A percentile compares a stretch with the other conserved stretches of the same genome.
phyloP scores from a whole-genome alignment of 768 basidiomycete species.

The Podaxis carcinomalis region DNA sequence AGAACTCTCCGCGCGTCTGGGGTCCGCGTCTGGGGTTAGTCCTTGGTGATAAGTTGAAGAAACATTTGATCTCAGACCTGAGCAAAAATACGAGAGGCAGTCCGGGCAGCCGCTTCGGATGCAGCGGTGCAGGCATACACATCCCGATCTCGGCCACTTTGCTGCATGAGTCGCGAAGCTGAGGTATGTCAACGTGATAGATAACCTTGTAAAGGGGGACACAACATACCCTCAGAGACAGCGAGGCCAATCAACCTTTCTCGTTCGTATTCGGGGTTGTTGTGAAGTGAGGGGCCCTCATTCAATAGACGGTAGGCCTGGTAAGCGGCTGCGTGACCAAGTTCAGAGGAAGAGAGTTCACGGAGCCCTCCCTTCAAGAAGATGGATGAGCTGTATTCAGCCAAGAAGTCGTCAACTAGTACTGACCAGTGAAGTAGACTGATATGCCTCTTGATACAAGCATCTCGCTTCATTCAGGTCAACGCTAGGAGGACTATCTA shows the following conservation, averaged over 20 bases:
- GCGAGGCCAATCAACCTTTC: constrained; percentile 68
- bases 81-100: constrained; percentile 57
- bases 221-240: constrained; percentile 58
- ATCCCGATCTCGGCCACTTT: constrained; percentile 39
- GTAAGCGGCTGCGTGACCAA: constrained; percentile 76
- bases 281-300: constrained; percentile 50
- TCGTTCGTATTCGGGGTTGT: constrained; percentile 55
- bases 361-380: constrained; percentile 34
- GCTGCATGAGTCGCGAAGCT: constrained; percentile 58
- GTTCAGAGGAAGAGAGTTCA: constrained; percentile 50
- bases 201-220: background rate
- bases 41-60: background rate
- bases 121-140: constrained; percentile 44
- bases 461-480: constrained; percentile 57
- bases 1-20: constrained; percentile 29
- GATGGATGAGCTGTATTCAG: background rate
- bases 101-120: constrained; percentile 64
- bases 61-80: constrained; percentile 40
- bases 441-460: constrained; percentile 67
- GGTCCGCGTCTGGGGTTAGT: background rate
- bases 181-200: constrained; percentile 4
- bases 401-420: constrained; percentile 1
- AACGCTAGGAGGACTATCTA: constrained; percentile 35
- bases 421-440: constrained; percentile 43
- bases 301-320: constrained; percentile 71